These are phyloP conservation scores for Coemansia sp. DNA, from an alignment of 192 early-diverging fungal species.

Conservation along the genomic window DNA sequence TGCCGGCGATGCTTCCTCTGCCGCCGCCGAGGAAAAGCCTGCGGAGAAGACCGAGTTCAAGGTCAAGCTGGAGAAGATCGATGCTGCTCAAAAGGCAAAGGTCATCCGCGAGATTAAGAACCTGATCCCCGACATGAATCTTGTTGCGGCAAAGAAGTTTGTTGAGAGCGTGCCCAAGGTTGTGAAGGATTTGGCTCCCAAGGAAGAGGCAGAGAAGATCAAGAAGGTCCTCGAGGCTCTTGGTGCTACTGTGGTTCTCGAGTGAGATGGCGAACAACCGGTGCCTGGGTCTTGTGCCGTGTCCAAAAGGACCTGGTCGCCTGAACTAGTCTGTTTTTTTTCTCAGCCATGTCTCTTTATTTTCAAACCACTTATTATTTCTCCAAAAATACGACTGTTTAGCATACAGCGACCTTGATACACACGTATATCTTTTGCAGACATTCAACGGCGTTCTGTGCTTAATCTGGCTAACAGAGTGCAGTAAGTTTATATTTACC, in stretches of 20 bases:
- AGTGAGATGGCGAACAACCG: slow-evolving; percentile 51
- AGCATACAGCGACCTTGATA: no score
- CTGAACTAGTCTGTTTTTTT: background rate
- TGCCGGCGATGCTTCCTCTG: slow-evolving; percentile 62
- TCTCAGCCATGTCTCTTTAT: slow-evolving; percentile 1
- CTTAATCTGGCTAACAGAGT: no score
- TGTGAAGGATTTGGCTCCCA: slow-evolving; percentile 81
- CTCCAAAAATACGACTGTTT: background rate
- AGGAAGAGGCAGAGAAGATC: slow-evolving; percentile 97
- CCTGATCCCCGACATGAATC: slow-evolving; percentile 86
- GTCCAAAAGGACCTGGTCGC: background rate
- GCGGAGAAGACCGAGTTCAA: slow-evolving; percentile 92
- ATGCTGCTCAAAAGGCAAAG: slow-evolving; percentile 93
- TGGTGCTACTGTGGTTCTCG: slow-evolving; percentile 91
- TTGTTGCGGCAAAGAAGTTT: slow-evolving; percentile 99
- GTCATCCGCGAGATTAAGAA: slow-evolving; percentile 98
- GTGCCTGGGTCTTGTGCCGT: background rate
- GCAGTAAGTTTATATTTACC: no score
- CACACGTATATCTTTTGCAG: no score
- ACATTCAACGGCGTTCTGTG: no score
- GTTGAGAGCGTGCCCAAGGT: slow-evolving; percentile 97
- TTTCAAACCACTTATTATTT: background rate
- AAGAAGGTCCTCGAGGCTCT: slow-evolving; percentile 91
- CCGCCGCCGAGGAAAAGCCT: slow-evolving; percentile 76
- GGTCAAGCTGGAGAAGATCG: slow-evolving; percentile 94